Percentiles rank a stretch among this genome's conserved stretches.
Conservation (phyloP, 2,329 filamentous ascomycete species). For the Massarina eburnea region DNA sequence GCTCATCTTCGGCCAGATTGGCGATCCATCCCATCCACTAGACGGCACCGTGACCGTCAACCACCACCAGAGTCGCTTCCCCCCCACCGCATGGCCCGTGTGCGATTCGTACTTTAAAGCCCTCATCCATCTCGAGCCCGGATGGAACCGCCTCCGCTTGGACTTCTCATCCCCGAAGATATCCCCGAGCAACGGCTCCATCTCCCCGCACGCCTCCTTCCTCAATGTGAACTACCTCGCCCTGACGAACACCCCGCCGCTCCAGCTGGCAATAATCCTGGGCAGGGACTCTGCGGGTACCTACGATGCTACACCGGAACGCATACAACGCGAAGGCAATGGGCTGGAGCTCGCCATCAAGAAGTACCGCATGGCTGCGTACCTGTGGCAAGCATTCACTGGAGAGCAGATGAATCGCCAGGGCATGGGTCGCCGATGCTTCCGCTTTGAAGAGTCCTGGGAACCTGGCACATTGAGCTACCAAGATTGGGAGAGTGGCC, state of each 20-base stretch:
- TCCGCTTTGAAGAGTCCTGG: slow-evolving; percentile 96
- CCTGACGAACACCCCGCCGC: slow-evolving; percentile 72
- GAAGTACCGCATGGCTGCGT: slow-evolving; percentile 94
- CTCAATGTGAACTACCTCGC: slow-evolving; percentile 86
- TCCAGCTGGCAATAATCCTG: slow-evolving; percentile 86
- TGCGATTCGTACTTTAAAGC: slow-evolving; percentile 89
- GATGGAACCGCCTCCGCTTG: slow-evolving; percentile 83
- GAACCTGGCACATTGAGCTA: slow-evolving; percentile 76
- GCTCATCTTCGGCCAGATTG: slow-evolving; percentile 78
- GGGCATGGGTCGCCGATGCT: slow-evolving; percentile 79
- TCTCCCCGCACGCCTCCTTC: slow-evolving; percentile 74
- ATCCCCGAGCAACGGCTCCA: slow-evolving; percentile 66
- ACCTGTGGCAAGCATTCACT: slow-evolving; percentile 96
- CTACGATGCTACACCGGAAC: slow-evolving; percentile 78
- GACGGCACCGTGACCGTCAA: slow-evolving; percentile 80
- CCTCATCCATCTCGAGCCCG: slow-evolving; percentile 85
- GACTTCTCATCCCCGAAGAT: slow-evolving; percentile 86
- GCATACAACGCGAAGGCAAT: slow-evolving; percentile 78
- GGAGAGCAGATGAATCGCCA: slow-evolving; percentile 95
- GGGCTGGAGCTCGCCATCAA: slow-evolving; percentile 74
- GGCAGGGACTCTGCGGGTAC: slow-evolving; percentile 85
- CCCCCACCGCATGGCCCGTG: slow-evolving; percentile 82
- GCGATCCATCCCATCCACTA: slow-evolving; percentile 67
- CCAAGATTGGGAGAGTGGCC: slow-evolving; percentile 69
- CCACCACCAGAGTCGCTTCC: slow-evolving; percentile 83